Evolutionary conservation across 140 eudicot species (phyloP).

Genomic region (Stevia rebaudiana): DNA sequence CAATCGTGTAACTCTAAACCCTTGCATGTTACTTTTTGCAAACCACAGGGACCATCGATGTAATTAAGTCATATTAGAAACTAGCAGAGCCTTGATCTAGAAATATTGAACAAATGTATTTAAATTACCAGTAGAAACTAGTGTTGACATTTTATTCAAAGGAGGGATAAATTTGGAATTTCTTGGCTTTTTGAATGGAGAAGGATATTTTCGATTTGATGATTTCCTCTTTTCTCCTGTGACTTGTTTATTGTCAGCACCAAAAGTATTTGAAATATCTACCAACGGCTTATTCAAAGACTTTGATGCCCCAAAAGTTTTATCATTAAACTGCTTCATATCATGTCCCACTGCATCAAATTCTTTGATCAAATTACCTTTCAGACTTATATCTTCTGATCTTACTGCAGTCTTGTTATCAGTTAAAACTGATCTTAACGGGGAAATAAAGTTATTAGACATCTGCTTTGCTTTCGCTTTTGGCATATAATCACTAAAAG

Average conservation of each 20-base stretch:
- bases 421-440: constrained; percentile 36
- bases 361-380: constrained; percentile 60
- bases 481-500: constrained; percentile 18
- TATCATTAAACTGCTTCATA: constrained; percentile 25
- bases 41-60: too few species aligned
- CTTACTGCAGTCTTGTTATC: constrained; percentile 34
- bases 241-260: constrained; percentile 25
- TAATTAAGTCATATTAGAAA: too few species aligned
- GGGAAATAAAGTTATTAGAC: constrained; percentile 52
- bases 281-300: constrained; percentile 40
- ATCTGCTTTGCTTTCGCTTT: constrained; percentile 31
- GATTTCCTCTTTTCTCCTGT: constrained; percentile 45
- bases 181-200: constrained; percentile 90
- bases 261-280: constrained; percentile 56
- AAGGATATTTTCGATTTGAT: constrained; percentile 41
- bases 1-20: too few species aligned
- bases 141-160: constrained; percentile 34
- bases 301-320: constrained; percentile 25
- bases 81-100: not conserved
- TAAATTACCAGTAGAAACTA: constrained; percentile 44
- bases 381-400: constrained; percentile 31
- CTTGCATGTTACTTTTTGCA: too few species aligned
- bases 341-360: constrained; percentile 62
- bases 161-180: constrained; percentile 71
- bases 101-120: not conserved